Evolutionary conservation across 345 rosid genomes (phyloP).

Genomic region (Citrus mangshanensis): DNA sequence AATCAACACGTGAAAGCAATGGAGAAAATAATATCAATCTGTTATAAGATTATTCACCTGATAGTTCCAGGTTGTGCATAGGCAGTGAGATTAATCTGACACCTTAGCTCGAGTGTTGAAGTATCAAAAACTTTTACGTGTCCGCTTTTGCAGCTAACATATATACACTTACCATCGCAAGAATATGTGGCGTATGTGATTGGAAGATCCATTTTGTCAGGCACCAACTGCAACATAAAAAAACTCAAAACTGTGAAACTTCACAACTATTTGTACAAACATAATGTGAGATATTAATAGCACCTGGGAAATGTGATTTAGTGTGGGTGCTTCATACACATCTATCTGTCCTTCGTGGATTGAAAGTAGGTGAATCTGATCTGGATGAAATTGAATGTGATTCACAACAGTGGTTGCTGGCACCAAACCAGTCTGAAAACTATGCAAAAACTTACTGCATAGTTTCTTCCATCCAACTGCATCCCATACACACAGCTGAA

Average conservation of each 20-base stretch:
- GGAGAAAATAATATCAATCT: background rate
- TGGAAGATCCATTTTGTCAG: background rate
- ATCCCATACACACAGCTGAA: slow-evolving; percentile 15
- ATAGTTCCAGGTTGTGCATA: background rate
- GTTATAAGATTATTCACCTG: slow-evolving; percentile 1
- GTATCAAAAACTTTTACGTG: slow-evolving; percentile 8
- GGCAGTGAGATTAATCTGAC: slow-evolving; percentile 8
- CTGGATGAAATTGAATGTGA: slow-evolving; percentile 15
- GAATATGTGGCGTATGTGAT: slow-evolving; percentile 17
- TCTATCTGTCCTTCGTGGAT: slow-evolving; percentile 10
- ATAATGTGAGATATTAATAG: background rate
- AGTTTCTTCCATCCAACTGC: slow-evolving; percentile 9
- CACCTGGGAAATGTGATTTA: slow-evolving; percentile 10
- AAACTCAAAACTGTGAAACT: background rate
- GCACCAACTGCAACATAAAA: background rate
- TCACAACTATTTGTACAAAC: background rate
- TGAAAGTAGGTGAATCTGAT: slow-evolving; percentile 10
- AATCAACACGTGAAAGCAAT: background rate
- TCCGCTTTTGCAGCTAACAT: slow-evolving; percentile 13
- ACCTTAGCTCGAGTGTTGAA: background rate
- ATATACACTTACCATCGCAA: slow-evolving; percentile 6
- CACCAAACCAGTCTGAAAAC: slow-evolving; percentile 6
- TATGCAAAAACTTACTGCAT: slow-evolving; percentile 1
- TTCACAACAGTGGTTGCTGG: slow-evolving; percentile 1
- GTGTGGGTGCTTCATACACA: slow-evolving; percentile 7